Evolutionary conservation across 2,329 filamentous ascomycete genomes (phyloP), one percentile per base, ranked within the genome.

Genomic region (Plectosphaerella sp.): DNA sequence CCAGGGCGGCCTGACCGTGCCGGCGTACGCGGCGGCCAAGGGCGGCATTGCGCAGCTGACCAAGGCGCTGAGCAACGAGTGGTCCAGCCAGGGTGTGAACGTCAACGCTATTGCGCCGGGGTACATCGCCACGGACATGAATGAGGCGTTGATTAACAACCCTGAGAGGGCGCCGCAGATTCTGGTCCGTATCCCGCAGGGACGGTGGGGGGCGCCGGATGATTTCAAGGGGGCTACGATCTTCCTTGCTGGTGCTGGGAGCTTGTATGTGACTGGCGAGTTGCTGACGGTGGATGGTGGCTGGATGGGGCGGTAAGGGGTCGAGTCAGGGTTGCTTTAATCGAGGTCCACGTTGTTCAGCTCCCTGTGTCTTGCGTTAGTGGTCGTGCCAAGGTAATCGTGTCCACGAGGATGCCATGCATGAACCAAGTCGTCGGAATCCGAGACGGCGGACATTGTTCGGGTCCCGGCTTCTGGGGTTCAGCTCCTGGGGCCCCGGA

Each of bases 91-190:
- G 28, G 90, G 91, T 2, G 79, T 96, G 56, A 89, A 80, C 1
- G 91, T 96, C 35, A 96, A 96, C 67, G 89, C 88, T 5, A 89
- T 96, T 64, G 91, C 91, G 4, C 91, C 91, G 0, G 91, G 91
- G 0, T 96, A 96, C 69, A 89, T 96, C 60, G 88, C 82, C 45
- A 96, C 91, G n/a, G 91, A 96, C 54, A 96, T 96, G 92, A 96
- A 96, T 67, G 79, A 78, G 59, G 91, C 90, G 4, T 70, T 96
- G 62, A 82, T 95, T 45, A 80, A 84, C 49, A 84, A 96, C 67
- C 69, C 80, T 61, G 81, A 79, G 59, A 75, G 91, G 28, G 78
- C 88, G 55, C 81, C 77, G 58, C 86, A 86, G 61, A 96, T 96
- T 59, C 78, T 88, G 63, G 83, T 82, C 35, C 76, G 91, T 53